Evolutionary conservation across 2,329 filamentous ascomycete genomes (phyloP), one percentile per base, ranked within the genome.

Genomic region (Sordariomycetes sp.): DNA sequence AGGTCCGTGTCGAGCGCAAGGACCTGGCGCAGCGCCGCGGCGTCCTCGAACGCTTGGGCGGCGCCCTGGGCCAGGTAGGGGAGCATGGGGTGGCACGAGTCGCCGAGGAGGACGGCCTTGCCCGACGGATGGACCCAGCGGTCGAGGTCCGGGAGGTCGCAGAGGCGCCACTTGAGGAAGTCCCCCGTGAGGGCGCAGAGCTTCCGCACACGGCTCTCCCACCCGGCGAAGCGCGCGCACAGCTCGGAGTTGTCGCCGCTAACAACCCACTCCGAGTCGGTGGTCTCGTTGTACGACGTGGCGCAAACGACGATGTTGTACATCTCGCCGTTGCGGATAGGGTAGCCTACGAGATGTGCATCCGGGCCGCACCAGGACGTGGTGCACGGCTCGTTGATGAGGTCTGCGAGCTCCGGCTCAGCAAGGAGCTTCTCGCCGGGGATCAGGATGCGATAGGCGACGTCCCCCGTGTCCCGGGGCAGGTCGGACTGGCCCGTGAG

Each of bases 11-110:
- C 59, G 16, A 34, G 37, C 20, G 57, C 60, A 1, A 66, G 60
- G 52, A 61, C 62, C 8, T 63, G 62, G 11, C 64, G 60, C 7
- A 65, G 60, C 8, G 56, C 25, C 11, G 70, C 74, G 1, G 70
- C 75, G 58, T 78, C 75, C 61, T 79, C 75, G 7, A 73, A 69
- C 0, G 73, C 70, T 64, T 74, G 22, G 10, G 55, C 40, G 12
- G 72, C 75, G 4, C 76, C 76, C 61, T 76, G 74, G 0, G 76
- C 76, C 34, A 78, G 67, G 60, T 79, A 78, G 0, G 76, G 76
- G 7, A 79, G 69, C 66, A 76, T 78, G 0, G 75, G 74, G 62
- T 79, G 75, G 58, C 70, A 74, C 12, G 70, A 65, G 58, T 78
- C 76, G 4, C 75, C 76, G 1, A 78, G 65, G 34, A 78, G 65